Evolutionary conservation across 2,329 filamentous ascomycete species (phyloP).

Genomic region (Canariomyces notabilis): DNA sequence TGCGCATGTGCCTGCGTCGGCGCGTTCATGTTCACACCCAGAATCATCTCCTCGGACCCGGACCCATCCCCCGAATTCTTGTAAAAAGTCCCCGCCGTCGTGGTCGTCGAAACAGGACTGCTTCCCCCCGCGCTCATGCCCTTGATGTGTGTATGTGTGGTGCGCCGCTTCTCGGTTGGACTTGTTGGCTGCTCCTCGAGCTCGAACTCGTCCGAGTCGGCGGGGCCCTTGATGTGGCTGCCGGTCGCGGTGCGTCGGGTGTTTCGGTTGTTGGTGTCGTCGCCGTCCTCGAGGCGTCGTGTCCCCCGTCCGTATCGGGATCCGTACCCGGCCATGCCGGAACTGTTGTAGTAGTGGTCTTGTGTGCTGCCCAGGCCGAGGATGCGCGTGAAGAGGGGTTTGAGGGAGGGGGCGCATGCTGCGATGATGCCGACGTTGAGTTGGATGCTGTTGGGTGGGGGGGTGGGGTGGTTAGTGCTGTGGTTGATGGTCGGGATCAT

Average conservation of each 20-base stretch:
- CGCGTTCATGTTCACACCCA: slow-evolving; percentile 1
- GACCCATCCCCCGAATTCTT: slow-evolving; percentile 9
- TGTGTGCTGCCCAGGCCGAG: slow-evolving; percentile 9
- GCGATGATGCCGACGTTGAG: slow-evolving; percentile 18
- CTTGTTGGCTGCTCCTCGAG: background rate
- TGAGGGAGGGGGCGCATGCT: slow-evolving; percentile 17
- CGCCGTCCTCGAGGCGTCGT: background rate
- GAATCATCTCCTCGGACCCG: slow-evolving; percentile 12
- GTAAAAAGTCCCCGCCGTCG: slow-evolving; percentile 10
- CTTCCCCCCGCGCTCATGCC: background rate
- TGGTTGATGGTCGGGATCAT: too few relatives aligned
- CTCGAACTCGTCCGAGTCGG: slow-evolving; percentile 3
- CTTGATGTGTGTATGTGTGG: background rate
- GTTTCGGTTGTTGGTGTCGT: background rate
- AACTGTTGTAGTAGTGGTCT: slow-evolving; percentile 7
- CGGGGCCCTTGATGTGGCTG: too few relatives aligned
- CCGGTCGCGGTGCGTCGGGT: background rate
- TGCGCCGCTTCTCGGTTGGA: background rate
- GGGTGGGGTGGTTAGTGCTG: background rate
- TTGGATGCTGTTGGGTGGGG: slow-evolving; percentile 13
- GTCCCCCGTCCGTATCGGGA: background rate
- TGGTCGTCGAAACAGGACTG: background rate
- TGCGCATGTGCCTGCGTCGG: background rate
- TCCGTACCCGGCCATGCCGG: slow-evolving; percentile 5
- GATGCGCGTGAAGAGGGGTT: slow-evolving; percentile 13